Conservation (phyloP, 176 grass and related monocot genomes). For the Canna indica region DNA sequence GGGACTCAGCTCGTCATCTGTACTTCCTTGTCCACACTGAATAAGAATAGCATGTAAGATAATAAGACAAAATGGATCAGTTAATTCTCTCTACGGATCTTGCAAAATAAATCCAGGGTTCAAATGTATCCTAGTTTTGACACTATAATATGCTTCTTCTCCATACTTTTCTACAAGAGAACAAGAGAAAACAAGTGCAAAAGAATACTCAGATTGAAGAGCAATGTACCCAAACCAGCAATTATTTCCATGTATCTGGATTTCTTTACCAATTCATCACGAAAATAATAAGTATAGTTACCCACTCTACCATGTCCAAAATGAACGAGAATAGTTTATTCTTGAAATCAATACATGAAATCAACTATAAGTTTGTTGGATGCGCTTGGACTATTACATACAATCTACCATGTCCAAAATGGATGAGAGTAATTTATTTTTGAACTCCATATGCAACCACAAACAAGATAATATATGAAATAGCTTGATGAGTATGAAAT, state of each 20-base stretch:
- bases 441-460: too few relatives aligned
- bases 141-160: slow-evolving; percentile 17
- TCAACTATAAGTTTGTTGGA: neutral
- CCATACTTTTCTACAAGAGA: slow-evolving; percentile 31
- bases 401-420: too few relatives aligned
- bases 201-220: neutral
- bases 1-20: slow-evolving; percentile 89
- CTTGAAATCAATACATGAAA: neutral
- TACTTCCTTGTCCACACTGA: slow-evolving; percentile 90
- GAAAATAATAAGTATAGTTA: neutral
- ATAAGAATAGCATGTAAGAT: slow-evolving; percentile 16
- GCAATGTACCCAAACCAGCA: slow-evolving; percentile 4
- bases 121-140: slow-evolving; percentile 18
- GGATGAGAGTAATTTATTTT: too few relatives aligned
- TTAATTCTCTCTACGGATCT: neutral
- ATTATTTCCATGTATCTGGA: neutral
- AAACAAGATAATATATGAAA: too few relatives aligned
- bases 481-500: too few relatives aligned
- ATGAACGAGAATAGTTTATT: neutral
- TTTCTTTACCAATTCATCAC: neutral
- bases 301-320: neutral
- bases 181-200: neutral
- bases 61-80: slow-evolving; percentile 5
- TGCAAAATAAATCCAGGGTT: neutral
- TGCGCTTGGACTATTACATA: too few relatives aligned